Conservation (phyloP, 768 basidiomycete genomes). For the Kwoniella heveanensis region DNA sequence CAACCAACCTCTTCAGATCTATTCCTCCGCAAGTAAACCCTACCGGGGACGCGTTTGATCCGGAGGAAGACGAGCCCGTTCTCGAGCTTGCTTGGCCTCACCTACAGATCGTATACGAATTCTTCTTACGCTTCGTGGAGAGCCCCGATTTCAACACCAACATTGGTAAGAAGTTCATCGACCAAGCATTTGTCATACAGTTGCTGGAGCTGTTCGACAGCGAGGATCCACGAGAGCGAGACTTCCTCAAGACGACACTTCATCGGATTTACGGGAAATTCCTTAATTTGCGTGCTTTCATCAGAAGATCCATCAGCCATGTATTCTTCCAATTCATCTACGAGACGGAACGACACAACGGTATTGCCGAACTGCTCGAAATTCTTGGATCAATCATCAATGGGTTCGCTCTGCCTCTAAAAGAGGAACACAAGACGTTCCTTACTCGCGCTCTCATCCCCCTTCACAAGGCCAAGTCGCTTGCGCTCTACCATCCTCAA, state of each 20-base stretch:
- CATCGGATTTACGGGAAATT: constrained; percentile 99
- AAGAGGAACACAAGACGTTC: constrained; percentile 99
- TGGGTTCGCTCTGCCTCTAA: constrained; percentile 94
- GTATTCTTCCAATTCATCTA: constrained; percentile 99
- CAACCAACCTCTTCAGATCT: constrained; percentile 96
- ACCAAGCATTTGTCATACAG: constrained; percentile 85
- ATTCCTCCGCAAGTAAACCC: constrained; percentile 99
- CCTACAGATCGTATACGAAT: constrained; percentile 98
- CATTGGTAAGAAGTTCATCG: constrained; percentile 94
- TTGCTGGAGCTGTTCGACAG: constrained; percentile 97
- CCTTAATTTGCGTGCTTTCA: constrained; percentile 96
- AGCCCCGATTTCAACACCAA: constrained; percentile 98
- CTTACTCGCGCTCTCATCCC: constrained; percentile 90
- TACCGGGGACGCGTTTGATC: constrained; percentile 96
- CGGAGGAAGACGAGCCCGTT: constrained; percentile 98
- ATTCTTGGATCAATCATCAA: constrained; percentile 99
- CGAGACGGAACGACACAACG: constrained; percentile 98
- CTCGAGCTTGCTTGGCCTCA: constrained; percentile 99
- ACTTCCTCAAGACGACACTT: constrained; percentile 97
- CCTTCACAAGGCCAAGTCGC: constrained; percentile 93
- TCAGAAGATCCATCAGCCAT: constrained; percentile 98
- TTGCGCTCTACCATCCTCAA: constrained; percentile 99
- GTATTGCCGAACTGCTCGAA: constrained; percentile 95
- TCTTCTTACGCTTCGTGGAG: constrained; percentile 98
- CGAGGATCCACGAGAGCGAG: constrained; percentile 97